Base-by-base conservation (phyloP, 768 basidiomycete genomes). In the Suillus placidus region DNA sequence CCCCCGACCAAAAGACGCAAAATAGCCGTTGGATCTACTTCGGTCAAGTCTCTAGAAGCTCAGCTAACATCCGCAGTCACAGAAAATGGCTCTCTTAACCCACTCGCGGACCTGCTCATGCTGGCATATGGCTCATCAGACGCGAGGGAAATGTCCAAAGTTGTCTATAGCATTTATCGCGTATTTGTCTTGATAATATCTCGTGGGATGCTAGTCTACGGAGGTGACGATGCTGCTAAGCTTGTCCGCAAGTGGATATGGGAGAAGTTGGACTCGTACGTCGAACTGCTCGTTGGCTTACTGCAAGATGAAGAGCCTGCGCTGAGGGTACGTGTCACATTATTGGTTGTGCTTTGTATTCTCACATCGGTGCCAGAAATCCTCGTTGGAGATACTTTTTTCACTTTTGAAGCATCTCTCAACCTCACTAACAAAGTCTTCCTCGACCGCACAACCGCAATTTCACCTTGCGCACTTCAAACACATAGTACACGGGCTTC, bases 121-220 rank as follows among this genome's bases (percentile, higher is more conserved):
- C 76, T 93, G 37, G 81, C 88, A 1, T 75, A 81, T 37, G 74
- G 79, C 20, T 74, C 82, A 2, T 70, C 79, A 49, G 83, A 87
- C 47, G 79, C 91, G 0, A 82, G 83, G 68, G 82, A 85, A 35
- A 84, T 87, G 16, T 91, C 84, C 64, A 94, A 91, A 73, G 88
- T 86, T 2, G 84, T 95, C 20, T 97, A 94, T 77, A 89, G 94
- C 0, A 75, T 92, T 6, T 95, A 97, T 75, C 80, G 95, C 45
- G 81, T 90, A 14, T 95, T 94, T 73, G 85, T 91, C 10, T 69
- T 83, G 26, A 77, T 92, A 42, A 83, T 94, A 57, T 74, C 82
- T 4, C 82, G 82, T 37, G 85, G 88, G 3, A 86, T 88, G 67
- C 78, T 94, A 16, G 80, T 80, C 42, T 62, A 78, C 40, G 79